Evolutionary conservation across 352 stramenopile genomes (phyloP), one percentile per base, ranked within the genome.

Genomic region (Globisporangium carolinianum): DNA sequence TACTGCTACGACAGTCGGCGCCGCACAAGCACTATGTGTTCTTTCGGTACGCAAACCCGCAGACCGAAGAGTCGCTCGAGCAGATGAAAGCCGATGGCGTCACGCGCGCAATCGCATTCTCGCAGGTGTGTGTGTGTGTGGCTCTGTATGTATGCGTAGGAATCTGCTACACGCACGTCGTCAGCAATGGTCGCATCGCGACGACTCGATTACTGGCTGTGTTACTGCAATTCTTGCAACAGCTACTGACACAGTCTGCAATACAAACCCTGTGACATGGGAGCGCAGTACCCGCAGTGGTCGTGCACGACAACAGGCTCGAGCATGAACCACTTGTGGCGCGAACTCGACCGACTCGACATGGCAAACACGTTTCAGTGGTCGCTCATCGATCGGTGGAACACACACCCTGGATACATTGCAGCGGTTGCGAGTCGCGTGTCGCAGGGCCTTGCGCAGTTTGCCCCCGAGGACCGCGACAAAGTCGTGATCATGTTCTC

Each of bases 41-140:
- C 48, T 99, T 99, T 83, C 86, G 97, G 48, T 99, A 99, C 69
- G 98, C 96, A 63, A 91, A 98, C 58, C 97, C 97, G 32, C 91
- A 98, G 62, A 99, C 97, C 7, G 96, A 99, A 67, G 76, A 91
- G 42, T 97, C 96, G n/a, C 69, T 99, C 48, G 81, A 94, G 58
- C 68, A 98, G 68, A 98, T 99, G 84, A 85, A 92, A 57, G 69
- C 80, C 12, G 97, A 99, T 63, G 88, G 84, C 39, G 90, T 99
- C 14, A 91, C 97, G 55, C 87, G 89, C n/a, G 79, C 97, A n/a
- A 90, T 99, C 35, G 93, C 98, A 36, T 88, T 99, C 52, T 98
- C 97, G 17, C 85, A 98, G 62, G 73, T 77, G 62, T 14, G 37
- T 15, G 73, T 77, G 62, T 14, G 37, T 15, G 7, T 39, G 15